Base-by-base conservation (phyloP, 148 eudicot genomes). In the Vaccinium darrowii region DNA sequence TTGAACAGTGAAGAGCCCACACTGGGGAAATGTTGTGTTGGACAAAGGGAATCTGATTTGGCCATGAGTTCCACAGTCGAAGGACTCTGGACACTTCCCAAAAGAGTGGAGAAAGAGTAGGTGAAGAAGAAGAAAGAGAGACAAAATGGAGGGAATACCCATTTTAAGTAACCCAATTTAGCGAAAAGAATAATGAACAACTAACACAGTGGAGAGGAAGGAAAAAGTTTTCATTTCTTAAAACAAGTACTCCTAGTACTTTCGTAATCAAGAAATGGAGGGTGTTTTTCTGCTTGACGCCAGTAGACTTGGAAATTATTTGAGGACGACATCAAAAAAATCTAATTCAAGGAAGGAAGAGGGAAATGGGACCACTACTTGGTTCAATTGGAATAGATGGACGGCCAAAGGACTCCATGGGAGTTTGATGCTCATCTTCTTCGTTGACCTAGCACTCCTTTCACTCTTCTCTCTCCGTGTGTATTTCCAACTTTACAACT, bases 11-110 rank as follows among this genome's bases (percentile, higher is more conserved):
- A 19, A 82, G 15, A 88, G 57, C 19, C 93, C 93, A 76, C 93
- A 91, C 1, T 0, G 0, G 3, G 84, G 86, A 47, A 79, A 49
- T 56, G 51, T 82, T 58, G 4, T 21, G 36, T 87, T 79, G 47
- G 89, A 82, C 43, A 91, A 90, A 52, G 93, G 93, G 84, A 85
- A 89, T 3, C 77, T 58, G 27, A 88, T 53, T 2, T 8, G 10
- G 2, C 87, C 83, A 2, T 84, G 65, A 8, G 33, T 18, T 51
- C 84, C 84, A 51, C 93, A 91, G n/a, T 56, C 7, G 72, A 30
- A 30, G 33, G 33, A 30, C 1, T 30, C 33, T 1, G 33, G 33
- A 1, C 33, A 30, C 33, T 30, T 0, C 33, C 65, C 65, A 19
- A 25, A 19, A 60, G 23, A 60, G 9, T 60, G 65, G 7, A 15